Percentiles rank a stretch among this genome's conserved stretches.
Conservation (phyloP, 495 filamentous ascomycete species). For the Haplographium delicatum region DNA sequence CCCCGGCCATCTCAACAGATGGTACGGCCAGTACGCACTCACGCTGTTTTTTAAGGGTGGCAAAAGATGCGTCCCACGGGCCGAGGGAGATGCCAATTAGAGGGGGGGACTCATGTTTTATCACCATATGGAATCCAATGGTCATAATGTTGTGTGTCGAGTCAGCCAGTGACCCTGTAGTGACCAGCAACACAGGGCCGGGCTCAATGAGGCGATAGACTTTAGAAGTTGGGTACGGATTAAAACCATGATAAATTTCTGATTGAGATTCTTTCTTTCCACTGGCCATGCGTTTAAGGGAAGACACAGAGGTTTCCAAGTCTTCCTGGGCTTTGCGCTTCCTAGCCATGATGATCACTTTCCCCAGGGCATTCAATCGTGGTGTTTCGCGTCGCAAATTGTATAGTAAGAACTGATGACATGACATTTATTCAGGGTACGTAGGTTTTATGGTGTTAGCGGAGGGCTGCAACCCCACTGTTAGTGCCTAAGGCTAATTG, state of each 20-base stretch:
- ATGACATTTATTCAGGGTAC: too few species aligned
- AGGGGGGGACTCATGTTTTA: conserved; percentile 32
- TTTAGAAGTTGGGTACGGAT: conserved; percentile 28
- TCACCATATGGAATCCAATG: conserved; percentile 36
- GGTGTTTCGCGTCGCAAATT: too few species aligned
- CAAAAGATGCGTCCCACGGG: conserved; percentile 34
- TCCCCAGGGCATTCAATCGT: too few species aligned
- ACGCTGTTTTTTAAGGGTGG: conserved; percentile 25
- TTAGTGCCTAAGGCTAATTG: too few species aligned
- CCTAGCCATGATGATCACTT: too few species aligned
- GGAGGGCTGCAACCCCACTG: too few species aligned
- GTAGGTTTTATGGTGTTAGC: too few species aligned
- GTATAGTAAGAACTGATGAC: too few species aligned
- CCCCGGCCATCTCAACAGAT: conserved; percentile 25
- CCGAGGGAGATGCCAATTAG: conserved; percentile 32
- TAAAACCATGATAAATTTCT: conserved; percentile 17
- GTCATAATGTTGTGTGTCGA: conserved; percentile 35
- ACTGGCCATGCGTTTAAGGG: conserved; percentile 19
- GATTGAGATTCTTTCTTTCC: conserved; percentile 1
- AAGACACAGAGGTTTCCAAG: conserved; percentile 8
- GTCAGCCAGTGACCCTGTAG: conserved; percentile 31
- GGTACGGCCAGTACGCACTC: conserved; percentile 33
- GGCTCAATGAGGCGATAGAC: conserved; percentile 35
- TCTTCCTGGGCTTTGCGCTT: conserved; percentile 25
- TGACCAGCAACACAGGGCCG: conserved; percentile 33